Conservation (phyloP, 148 eudicot genomes). For the Amaranthus cruentus region DNA sequence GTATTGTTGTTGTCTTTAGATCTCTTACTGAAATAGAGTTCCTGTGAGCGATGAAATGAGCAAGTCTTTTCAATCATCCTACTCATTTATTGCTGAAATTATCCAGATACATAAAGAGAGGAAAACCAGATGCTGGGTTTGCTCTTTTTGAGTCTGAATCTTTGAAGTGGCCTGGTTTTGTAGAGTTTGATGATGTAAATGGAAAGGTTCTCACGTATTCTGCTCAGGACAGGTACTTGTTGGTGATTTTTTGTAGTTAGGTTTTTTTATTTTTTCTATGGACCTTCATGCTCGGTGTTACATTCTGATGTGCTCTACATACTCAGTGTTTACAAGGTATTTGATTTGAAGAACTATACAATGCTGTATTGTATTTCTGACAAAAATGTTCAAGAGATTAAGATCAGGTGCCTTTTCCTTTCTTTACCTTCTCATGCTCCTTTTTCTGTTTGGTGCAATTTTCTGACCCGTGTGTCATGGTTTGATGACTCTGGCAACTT, state of each 20-base stretch:
- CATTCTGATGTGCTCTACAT: constrained; percentile 6
- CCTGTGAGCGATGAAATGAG: neutral
- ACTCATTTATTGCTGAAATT: constrained; percentile 4
- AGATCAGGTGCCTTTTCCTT: constrained; percentile 55
- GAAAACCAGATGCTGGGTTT: constrained; percentile 95
- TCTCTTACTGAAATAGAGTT: neutral
- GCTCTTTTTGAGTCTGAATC: constrained; percentile 96
- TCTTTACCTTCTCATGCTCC: neutral
- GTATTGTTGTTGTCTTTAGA: neutral
- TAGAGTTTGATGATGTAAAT: constrained; percentile 96
- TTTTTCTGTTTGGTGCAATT: neutral
- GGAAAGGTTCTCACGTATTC: constrained; percentile 89
- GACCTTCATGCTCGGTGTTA: neutral
- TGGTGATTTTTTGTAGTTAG: neutral
- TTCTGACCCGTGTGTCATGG: neutral
- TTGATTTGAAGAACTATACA: constrained; percentile 87
- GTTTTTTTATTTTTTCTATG: constrained; percentile 2
- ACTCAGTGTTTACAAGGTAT: constrained; percentile 77
- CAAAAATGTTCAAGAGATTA: constrained; percentile 92
- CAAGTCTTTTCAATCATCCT: too few species aligned
- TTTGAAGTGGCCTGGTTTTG: constrained; percentile 98
- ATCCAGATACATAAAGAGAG: constrained; percentile 77
- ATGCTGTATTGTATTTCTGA: constrained; percentile 93
- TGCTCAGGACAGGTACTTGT: constrained; percentile 71
- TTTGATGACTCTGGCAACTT: neutral